Percentiles rank a stretch among this genome's conserved stretches.
These are phyloP conservation scores for Populus hybrid DNA, from an alignment of 441 rosid genomes.

Conservation along the genomic window DNA sequence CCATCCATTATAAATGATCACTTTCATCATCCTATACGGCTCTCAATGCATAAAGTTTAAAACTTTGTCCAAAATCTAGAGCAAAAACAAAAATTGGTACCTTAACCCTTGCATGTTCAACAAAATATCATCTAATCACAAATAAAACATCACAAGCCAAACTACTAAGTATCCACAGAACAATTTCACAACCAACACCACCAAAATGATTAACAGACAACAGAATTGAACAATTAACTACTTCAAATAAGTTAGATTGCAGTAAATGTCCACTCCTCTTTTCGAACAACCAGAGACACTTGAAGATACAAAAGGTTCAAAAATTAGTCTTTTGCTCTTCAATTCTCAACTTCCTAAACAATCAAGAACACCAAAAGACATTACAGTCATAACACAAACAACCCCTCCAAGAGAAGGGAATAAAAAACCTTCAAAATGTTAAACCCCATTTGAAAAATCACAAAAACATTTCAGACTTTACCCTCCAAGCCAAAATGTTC, in stretches of 20 bases:
- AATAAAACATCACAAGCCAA: no score
- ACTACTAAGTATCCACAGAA: background rate
- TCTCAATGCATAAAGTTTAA: background rate
- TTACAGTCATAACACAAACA: background rate
- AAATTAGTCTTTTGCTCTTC: background rate
- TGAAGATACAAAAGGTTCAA: background rate
- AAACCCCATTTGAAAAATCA: constrained; percentile 14
- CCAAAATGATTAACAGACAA: background rate
- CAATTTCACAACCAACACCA: background rate
- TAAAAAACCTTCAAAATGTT: background rate
- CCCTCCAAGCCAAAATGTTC: background rate
- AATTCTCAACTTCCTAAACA: background rate
- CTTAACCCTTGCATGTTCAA: background rate
- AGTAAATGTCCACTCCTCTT: background rate
- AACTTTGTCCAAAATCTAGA: background rate
- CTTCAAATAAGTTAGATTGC: background rate
- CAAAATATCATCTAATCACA: no score
- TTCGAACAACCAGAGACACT: background rate
- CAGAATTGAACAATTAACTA: background rate
- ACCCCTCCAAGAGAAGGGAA: background rate
- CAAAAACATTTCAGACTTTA: background rate
- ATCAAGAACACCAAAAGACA: background rate
- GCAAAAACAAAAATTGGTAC: background rate
- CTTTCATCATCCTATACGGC: background rate
- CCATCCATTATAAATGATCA: no score